Evolutionary conservation across 2,329 filamentous ascomycete genomes (phyloP).

Genomic region (Myriosclerotinia scirpicola): DNA sequence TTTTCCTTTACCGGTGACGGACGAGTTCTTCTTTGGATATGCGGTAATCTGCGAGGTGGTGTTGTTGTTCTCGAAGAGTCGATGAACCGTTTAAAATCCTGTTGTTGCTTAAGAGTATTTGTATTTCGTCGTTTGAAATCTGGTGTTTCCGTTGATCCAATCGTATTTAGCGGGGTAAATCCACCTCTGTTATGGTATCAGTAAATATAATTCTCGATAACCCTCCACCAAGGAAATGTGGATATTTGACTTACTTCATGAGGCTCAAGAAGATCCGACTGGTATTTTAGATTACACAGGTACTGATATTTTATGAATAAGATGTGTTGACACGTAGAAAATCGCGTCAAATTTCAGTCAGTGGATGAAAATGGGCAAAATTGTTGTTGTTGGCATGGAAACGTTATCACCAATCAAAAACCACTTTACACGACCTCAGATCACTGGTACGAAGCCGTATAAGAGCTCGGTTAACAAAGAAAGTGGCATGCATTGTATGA

Average conservation of each 20-base stretch:
- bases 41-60: neutral
- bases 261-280: neutral
- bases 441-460: neutral
- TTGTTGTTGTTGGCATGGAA: constrained; percentile 21
- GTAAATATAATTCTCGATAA: constrained; percentile 9
- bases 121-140: constrained; percentile 16
- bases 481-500: too few relatives aligned
- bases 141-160: constrained; percentile 24
- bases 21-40: neutral
- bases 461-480: too few relatives aligned
- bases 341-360: constrained; percentile 4
- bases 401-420: constrained; percentile 22
- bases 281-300: neutral
- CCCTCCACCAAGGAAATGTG: neutral
- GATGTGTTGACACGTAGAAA: neutral
- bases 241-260: constrained; percentile 24
- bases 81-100: neutral
- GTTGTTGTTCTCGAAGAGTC: constrained; percentile 2
- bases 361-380: constrained; percentile 10
- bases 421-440: constrained; percentile 22
- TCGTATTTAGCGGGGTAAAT: constrained; percentile 24
- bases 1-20: neutral
- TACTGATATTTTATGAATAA: neutral
- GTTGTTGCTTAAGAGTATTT: constrained; percentile 12
- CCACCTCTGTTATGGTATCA: constrained; percentile 19